These are phyloP conservation scores for Helotiales sp. DNA, from an alignment of 2,329 filamentous ascomycete genomes.

Conservation along the genomic window DNA sequence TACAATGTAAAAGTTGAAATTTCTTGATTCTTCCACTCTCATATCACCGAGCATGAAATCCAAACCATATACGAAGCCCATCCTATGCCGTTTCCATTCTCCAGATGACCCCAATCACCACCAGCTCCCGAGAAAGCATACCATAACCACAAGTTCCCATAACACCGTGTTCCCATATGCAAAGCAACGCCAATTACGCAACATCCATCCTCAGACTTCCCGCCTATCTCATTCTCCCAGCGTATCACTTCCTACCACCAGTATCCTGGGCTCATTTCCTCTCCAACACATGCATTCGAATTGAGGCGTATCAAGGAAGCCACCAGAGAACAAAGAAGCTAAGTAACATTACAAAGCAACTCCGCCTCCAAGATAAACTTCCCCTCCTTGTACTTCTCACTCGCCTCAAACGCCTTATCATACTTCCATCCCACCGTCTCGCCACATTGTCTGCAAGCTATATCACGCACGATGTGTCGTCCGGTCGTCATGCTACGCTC, in stretches of 20 bases:
- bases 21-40: neutral
- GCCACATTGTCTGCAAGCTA: constrained; percentile 86
- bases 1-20: neutral
- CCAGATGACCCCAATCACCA: neutral
- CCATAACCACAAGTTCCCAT: neutral
- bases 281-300: neutral
- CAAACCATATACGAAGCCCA: neutral
- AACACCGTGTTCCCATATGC: neutral
- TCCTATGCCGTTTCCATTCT: neutral
- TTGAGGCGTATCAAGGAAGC: neutral
- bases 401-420: constrained; percentile 89
- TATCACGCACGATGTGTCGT: constrained; percentile 90
- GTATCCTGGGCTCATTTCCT: neutral
- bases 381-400: constrained; percentile 98
- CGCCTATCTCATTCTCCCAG: neutral
- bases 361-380: constrained; percentile 97
- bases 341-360: constrained; percentile 76
- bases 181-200: neutral
- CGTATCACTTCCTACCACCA: neutral
- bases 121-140: neutral
- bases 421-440: constrained; percentile 98
- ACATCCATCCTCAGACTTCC: too few species aligned
- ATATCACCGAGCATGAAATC: neutral
- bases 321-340: neutral
- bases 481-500: constrained; percentile 99